Conservation (phyloP, 495 filamentous ascomycete species). For the Hyaloscypha finlandica region DNA sequence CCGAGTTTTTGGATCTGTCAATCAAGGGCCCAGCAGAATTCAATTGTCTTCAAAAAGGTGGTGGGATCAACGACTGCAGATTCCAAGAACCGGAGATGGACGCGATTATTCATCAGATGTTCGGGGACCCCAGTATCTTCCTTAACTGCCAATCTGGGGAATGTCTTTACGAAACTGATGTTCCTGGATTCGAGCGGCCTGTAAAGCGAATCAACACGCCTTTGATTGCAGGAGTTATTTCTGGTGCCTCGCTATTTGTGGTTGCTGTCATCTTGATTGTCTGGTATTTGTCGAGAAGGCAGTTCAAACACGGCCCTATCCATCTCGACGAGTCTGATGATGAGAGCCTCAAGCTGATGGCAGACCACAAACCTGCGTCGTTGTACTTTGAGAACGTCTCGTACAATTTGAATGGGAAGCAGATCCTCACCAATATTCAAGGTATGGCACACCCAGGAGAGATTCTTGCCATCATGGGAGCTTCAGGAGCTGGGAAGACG, state of each 20-base stretch:
- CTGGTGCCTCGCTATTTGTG: conserved; percentile 81
- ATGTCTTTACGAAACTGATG: conserved; percentile 87
- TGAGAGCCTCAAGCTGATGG: conserved; percentile 79
- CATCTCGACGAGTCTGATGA: conserved; percentile 89
- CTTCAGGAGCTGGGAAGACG: conserved; percentile 95
- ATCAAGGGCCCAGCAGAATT: conserved; percentile 90
- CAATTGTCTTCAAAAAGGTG: conserved; percentile 63
- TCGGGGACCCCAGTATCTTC: conserved; percentile 87
- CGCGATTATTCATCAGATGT: conserved; percentile 78
- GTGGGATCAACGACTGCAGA: conserved; percentile 63
- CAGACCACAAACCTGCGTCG: conserved; percentile 87
- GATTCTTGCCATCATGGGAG: conserved; percentile 96
- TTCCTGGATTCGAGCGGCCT: conserved; percentile 85
- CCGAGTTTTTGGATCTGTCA: conserved; percentile 74
- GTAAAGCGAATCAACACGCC: conserved; percentile 97
- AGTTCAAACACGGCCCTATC: conserved; percentile 70
- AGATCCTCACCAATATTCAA: conserved; percentile 78
- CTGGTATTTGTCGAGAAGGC: conserved; percentile 87
- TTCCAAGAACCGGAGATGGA: conserved; percentile 94
- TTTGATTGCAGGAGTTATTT: conserved; percentile 91
- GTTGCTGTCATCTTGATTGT: conserved; percentile 79
- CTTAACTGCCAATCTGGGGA: conserved; percentile 84
- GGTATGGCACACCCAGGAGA: conserved; percentile 88
- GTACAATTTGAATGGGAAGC: conserved; percentile 82
- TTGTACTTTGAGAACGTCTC: conserved; percentile 87